Base-by-base conservation (phyloP, 768 basidiomycete genomes). In the Dendrothele bispora region DNA sequence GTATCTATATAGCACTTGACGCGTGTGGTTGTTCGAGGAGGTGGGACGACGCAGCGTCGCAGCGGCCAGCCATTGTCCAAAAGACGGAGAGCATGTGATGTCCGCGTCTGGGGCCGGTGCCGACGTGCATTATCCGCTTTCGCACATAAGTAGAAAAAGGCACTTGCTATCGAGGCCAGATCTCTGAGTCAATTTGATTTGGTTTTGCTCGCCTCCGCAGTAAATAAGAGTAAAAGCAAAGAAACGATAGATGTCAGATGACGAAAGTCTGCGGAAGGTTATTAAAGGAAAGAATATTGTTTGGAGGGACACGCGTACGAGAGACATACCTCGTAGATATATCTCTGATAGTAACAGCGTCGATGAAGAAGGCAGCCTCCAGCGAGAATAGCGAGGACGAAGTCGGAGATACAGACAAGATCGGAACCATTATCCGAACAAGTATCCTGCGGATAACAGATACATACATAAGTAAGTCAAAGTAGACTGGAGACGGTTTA, bases 401-500 rank as follows among this genome's bases (percentile, higher is more conserved):
- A 3, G 92, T 94, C 1, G 97, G 79, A 25, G 98, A 73, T 1
- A 83, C 92, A 63, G 98, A 98, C 22, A 98, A 95, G 5, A 91
- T 90, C 94, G 98, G 97, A 56, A 98, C 53, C 89, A 98, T 93
- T 61, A 98, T 97, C 39, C 97, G 80, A 36, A 97, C 78, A 41
- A 95, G 93, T 80, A 91, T 88, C 53, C 95, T 88, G 49, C 11
- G 58, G 17, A 29, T 8, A 49, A 28, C n/a, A n/a, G n/a, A n/a
- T n/a, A n/a, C n/a, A n/a, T n/a, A n/a, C n/a, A n/a, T n/a, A n/a
- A n/a, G n/a, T n/a, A n/a, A n/a, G n/a, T n/a, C n/a, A n/a, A n/a
- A n/a, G n/a, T n/a, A n/a, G n/a, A n/a, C n/a, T n/a, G n/a, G n/a
- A n/a, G n/a, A n/a, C n/a, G n/a, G n/a, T n/a, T n/a, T n/a, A n/a